phyloP scores from a whole-genome alignment of 805 yeast species.

The Wickerhamiella nectarea region DNA sequence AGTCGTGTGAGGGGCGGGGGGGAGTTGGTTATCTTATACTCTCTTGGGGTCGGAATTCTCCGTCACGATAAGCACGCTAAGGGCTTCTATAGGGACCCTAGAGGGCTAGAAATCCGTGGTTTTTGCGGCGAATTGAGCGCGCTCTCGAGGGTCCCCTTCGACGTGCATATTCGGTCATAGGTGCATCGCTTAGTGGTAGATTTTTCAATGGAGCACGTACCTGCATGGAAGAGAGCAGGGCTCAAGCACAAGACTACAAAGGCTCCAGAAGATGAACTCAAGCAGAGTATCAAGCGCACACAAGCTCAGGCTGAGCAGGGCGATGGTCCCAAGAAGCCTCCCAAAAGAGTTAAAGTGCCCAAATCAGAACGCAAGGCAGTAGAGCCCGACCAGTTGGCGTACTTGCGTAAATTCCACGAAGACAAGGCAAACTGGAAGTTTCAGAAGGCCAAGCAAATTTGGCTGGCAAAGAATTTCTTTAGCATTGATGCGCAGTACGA shows the following conservation, averaged over 20 bases:
- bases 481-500: conserved; percentile 38
- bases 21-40: background rate
- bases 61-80: no score
- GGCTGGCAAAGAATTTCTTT: conserved; percentile 55
- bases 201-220: conserved; percentile 26
- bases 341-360: conserved; percentile 58
- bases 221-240: conserved; percentile 78
- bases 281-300: conserved; percentile 21
- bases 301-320: conserved; percentile 11
- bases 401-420: conserved; percentile 42
- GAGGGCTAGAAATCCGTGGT: no score
- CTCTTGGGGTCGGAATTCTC: background rate
- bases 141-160: background rate
- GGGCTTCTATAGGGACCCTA: no score
- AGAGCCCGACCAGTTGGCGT: conserved; percentile 59
- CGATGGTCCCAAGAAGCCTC: conserved; percentile 36
- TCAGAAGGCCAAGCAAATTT: conserved; percentile 74
- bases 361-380: conserved; percentile 56
- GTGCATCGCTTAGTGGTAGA: background rate
- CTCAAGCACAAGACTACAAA: conserved; percentile 36
- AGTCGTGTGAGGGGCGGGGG: background rate
- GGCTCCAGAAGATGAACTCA: conserved; percentile 24
- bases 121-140: no score
- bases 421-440: conserved; percentile 64
- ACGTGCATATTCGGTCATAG: conserved; percentile 7